Evolutionary conservation across 306 rosid genomes (phyloP).

Genomic region (Begonia peltatifolia): DNA sequence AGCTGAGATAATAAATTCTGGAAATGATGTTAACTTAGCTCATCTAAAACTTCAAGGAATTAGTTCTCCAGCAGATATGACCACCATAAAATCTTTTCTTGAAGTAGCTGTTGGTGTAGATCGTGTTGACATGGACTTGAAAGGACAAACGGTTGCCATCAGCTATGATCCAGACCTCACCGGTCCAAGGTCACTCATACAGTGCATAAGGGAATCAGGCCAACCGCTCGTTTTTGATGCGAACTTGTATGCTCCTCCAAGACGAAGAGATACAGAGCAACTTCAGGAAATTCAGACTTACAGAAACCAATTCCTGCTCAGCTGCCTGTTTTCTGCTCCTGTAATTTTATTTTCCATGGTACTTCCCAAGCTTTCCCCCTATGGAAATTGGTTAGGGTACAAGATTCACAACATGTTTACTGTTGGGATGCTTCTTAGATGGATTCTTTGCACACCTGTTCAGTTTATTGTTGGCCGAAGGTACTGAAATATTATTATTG

Average conservation of each 20-base stretch:
- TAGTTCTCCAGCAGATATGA: conserved; percentile 36
- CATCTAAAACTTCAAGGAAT: conserved; percentile 49
- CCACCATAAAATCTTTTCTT: conserved; percentile 29
- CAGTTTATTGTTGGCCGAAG: conserved; percentile 68
- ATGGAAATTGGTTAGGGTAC: conserved; percentile 55
- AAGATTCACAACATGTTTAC: conserved; percentile 63
- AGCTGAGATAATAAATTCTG: conserved; percentile 47
- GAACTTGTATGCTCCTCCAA: neutral
- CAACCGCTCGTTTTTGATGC: conserved; percentile 11
- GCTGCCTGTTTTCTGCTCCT: conserved; percentile 72
- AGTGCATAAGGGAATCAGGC: conserved; percentile 42
- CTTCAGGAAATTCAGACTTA: conserved; percentile 39
- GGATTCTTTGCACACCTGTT: conserved; percentile 73
- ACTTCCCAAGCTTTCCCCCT: conserved; percentile 58
- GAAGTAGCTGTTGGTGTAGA: conserved; percentile 46
- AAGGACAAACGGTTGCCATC: conserved; percentile 30
- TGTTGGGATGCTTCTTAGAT: conserved; percentile 54
- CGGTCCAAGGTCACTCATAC: conserved; percentile 64
- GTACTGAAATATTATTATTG: conserved; percentile 19
- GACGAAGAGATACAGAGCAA: conserved; percentile 42
- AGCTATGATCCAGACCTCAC: conserved; percentile 47
- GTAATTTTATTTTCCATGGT: conserved; percentile 69
- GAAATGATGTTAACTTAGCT: conserved; percentile 33
- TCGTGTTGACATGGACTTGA: conserved; percentile 41
- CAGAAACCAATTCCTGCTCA: conserved; percentile 52